Conservation (phyloP, 2,329 filamentous ascomycete species). For the Leptographium procerum region DNA sequence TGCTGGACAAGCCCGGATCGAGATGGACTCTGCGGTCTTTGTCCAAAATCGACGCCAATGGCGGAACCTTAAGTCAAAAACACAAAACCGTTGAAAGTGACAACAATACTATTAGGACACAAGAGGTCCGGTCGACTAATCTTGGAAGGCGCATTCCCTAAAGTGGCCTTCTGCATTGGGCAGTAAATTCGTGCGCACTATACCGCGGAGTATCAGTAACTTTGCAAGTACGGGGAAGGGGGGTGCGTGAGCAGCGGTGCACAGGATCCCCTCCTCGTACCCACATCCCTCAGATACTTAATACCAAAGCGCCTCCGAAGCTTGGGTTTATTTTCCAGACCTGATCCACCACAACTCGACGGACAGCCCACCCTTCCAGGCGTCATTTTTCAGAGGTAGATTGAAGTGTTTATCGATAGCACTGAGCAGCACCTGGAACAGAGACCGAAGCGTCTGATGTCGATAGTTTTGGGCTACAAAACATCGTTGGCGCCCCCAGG, state of each 20-base stretch:
- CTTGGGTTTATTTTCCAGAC: not conserved
- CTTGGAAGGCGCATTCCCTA: not conserved
- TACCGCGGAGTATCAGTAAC: not conserved
- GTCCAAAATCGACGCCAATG: not conserved
- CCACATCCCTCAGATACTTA: constrained; percentile 1
- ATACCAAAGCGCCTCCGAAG: not conserved
- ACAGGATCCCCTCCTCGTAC: not conserved
- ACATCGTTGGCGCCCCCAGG: not conserved
- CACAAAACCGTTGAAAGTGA: not conserved
- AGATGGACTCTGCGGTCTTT: not conserved
- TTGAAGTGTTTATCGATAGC: not conserved
- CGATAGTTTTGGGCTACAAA: not conserved
- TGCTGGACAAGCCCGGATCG: not conserved
- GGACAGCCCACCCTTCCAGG: not conserved
- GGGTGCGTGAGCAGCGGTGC: not conserved
- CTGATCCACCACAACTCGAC: not conserved
- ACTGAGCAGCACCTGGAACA: not conserved
- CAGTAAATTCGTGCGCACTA: not conserved
- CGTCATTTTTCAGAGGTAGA: not conserved
- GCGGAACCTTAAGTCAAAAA: not conserved
- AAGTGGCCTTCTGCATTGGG: not conserved
- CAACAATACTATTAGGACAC: not conserved
- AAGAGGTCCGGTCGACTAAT: not conserved
- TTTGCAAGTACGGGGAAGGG: not conserved
- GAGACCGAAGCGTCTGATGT: too few species aligned